Base-by-base conservation (phyloP, 345 rosid species). In the Cardamine chenopodiifolia region DNA sequence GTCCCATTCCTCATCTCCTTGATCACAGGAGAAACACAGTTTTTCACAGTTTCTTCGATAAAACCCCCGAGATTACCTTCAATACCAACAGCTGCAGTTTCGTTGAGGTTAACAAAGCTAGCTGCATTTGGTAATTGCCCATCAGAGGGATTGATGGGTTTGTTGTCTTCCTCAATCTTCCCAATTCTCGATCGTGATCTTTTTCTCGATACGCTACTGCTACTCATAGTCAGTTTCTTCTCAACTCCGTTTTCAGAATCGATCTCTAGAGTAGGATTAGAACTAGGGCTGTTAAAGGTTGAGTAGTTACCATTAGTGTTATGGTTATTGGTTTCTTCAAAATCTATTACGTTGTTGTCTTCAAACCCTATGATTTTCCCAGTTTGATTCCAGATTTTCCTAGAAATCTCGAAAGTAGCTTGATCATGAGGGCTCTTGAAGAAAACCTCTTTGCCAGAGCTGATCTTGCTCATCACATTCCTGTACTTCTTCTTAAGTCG, bases 351-450 rank as follows among this genome's bases (percentile, higher is more conserved):
- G 4, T 12, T 76, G 29, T 75, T 86, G 48, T 86, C 89, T 74
- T 87, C 90, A 10, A 82, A 84, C 18, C 84, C 89, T 17, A 66
- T 66, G 54, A 81, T 62, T 64, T 77, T 77, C 64, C 67, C 82
- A 18, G 60, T 73, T 62, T 76, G 70, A 32, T 82, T 86, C 99
- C 99, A 95, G 82, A 95, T 95, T 87, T 87, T 95, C 59, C 96
- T 84, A 18, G 98, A 95, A 83, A 95, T 95, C 76, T 95, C 98
- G 74, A 95, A 95, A 64, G 97, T 92, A 8, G 96, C 84, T 66
- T 90, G 97, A 84, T 92, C 99, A 62, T 95, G 99, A 31, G 90
- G 86, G 69, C 85, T 92, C 77, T 92, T 95, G 64, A 95, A 95
- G 54, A 83, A 71, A 45, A 95, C 86, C 10, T 92, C 98, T 78